A percentile compares a stretch with the other conserved stretches of the same genome.
Conservation (phyloP, 23 red algal species). For the Gracilaria domingensis region DNA sequence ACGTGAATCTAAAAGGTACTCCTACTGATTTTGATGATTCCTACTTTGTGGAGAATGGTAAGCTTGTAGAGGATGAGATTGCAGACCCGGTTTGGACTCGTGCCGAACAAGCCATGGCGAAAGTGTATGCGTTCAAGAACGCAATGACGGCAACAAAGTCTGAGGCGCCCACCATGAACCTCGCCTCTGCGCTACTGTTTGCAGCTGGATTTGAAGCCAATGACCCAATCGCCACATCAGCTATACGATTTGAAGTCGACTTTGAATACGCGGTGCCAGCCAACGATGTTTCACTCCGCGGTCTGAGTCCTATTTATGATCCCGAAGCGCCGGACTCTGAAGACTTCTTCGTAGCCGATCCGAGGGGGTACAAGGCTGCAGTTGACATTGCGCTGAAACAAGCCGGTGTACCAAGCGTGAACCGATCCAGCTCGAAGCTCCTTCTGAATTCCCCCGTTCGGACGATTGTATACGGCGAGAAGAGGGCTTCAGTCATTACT, state of each 20-base stretch:
- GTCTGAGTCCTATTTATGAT: conserved; percentile 49
- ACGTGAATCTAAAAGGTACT: conserved; percentile 28
- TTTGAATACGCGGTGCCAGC: conserved; percentile 56
- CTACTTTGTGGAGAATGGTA: conserved; percentile 36
- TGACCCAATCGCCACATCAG: conserved; percentile 22
- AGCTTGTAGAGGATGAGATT: conserved; percentile 8
- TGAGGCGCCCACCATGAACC: neutral
- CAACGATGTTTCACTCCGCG: neutral
- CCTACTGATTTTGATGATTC: conserved; percentile 33
- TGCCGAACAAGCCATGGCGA: conserved; percentile 26
- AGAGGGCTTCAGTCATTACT: conserved; percentile 9
- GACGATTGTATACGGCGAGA: conserved; percentile 4
- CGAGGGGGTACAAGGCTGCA: conserved; percentile 21
- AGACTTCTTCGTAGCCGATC: conserved; percentile 44
- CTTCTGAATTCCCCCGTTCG: conserved; percentile 36
- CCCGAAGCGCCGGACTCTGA: conserved; percentile 14
- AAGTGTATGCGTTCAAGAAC: conserved; percentile 8
- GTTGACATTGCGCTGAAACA: conserved; percentile 1
- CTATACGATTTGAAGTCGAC: conserved; percentile 39
- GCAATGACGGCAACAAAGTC: neutral
- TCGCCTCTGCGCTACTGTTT: conserved; percentile 27
- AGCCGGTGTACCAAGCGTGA: conserved; percentile 27
- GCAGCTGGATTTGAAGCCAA: conserved; percentile 24
- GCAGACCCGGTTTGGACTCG: conserved; percentile 45
- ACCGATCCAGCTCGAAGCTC: neutral